Base-by-base conservation (phyloP, 2,329 filamentous ascomycete genomes). In the Penicillium decumbens region DNA sequence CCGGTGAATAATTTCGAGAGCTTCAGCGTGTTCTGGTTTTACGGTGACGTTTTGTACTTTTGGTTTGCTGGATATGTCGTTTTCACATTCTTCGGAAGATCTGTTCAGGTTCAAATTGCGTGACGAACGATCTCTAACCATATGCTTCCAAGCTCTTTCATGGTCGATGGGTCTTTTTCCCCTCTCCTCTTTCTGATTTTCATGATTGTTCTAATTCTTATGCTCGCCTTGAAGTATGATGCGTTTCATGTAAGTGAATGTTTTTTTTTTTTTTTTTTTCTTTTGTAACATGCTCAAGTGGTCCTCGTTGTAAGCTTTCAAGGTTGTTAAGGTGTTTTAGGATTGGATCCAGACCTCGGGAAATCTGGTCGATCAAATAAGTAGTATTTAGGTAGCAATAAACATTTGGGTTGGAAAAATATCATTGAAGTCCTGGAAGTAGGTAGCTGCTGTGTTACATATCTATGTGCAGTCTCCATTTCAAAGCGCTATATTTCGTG, bases 81-180 rank as follows among this genome's bases (percentile, higher is more conserved):
- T 33, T 44, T 20, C 46, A 23, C 43, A 27, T 29, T 28, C 41
- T 42, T 6, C 15, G 33, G 10, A 46, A 49, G 50, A 53, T 58
- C 33, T 45, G 50, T 47, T 52, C 10, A 45, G 29, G 8, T 37
- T 25, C 32, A 61, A 57, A 60, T 59, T 61, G 51, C 46, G 49
- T 29, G 48, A 53, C 41, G 50, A 54, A 50, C 42, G 45, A 49
- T 54, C 50, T 53, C 41, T 33, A 32, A 33, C 40, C 24, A 47
- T 49, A 38, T 48, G 49, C 38, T 38, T 18, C 15, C 15, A 18
- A 18, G 15, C 15, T 29, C 45, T 41, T 30, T 42, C 20, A 43
- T 49, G 53, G 39, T 49, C 38, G 39, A 47, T 43, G 42, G 32
- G 28, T 20, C 30, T 46, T 41, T 39, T 30, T 40, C 29, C 33